Conservation (phyloP, 805 yeast genomes). For the Torulaspora indica region DNA sequence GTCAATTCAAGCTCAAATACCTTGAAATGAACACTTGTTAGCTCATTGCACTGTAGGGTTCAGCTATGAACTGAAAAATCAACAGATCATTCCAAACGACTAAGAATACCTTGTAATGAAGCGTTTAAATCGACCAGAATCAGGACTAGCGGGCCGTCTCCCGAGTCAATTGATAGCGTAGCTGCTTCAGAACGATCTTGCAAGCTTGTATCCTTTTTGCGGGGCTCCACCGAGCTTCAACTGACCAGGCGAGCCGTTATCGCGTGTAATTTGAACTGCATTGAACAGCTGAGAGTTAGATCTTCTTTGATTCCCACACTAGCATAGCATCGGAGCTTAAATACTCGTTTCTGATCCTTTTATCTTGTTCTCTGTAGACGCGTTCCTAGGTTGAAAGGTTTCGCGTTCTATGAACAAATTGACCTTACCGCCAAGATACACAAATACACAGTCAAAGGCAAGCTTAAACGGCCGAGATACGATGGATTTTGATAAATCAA, state of each 20-base stretch:
- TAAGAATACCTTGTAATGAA: not conserved
- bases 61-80: not conserved
- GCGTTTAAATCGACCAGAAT: no score
- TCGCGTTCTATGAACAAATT: conserved; percentile 4
- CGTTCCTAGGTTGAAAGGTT: not conserved
- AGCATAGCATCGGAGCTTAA: no score
- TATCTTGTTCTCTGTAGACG: not conserved
- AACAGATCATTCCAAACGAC: not conserved
- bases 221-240: no score
- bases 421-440: conserved; percentile 5
- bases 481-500: conserved; percentile 17
- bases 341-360: not conserved
- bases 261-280: no score
- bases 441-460: not conserved
- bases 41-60: not conserved
- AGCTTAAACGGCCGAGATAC: not conserved
- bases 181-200: no score
- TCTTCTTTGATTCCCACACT: no score
- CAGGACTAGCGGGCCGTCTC: no score
- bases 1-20: not conserved
- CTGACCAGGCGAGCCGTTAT: no score
- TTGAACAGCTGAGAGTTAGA: no score
- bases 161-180: no score
- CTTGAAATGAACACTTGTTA: not conserved
- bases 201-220: no score